Base-by-base conservation (phyloP, 1,139 yeast species). In the Yamadazyma trypodendri region DNA sequence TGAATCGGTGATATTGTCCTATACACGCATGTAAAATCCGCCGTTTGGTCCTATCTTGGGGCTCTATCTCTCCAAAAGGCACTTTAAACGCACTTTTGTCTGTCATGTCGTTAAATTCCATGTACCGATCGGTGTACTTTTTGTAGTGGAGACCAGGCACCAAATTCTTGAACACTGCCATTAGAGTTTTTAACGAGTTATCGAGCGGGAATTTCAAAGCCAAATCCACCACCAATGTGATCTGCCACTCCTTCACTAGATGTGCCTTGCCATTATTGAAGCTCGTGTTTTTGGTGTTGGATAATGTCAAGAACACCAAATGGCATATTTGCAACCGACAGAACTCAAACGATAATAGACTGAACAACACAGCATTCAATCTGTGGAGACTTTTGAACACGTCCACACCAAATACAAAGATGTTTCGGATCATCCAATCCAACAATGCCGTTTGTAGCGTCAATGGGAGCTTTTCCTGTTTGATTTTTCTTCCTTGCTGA, bases 161-260 rank as follows among this genome's bases (percentile, higher is more conserved):
- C 9, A 56, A 22, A n/a, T 49, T 42, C 34, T 50, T 53, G 40
- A 63, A 60, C 6, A 58, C 39, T 1, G 54, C 48, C 15, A 65
- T 37, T 17, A 65, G 43, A 12, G 52, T 47, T 31, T 49, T 52
- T 31, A 69, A 51, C 13, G 59, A 49, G 4, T 55, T 56, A 40
- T 69, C 75, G 23, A 53, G 43, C 2, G 75, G 75, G 40, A 65
- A 68, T 36, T 62, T 56, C 4, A 43, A 36, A 28, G 51, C 52
- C 28, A 69, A 48, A 32, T 64, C 72, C 2, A 59, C 58, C 14
- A 63, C 63, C 24, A 56, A 44, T 37, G 61, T 57, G 5, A 65
- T 56, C 34, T 67, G 71, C 74, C 74, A 68, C 3, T 52, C 47
- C 40, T 60, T 61, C 24, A 63, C 46, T 8, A 45, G 35, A 27